Evolutionary conservation across 257 asterid genomes (phyloP).

Genomic region (Salvia splendens): DNA sequence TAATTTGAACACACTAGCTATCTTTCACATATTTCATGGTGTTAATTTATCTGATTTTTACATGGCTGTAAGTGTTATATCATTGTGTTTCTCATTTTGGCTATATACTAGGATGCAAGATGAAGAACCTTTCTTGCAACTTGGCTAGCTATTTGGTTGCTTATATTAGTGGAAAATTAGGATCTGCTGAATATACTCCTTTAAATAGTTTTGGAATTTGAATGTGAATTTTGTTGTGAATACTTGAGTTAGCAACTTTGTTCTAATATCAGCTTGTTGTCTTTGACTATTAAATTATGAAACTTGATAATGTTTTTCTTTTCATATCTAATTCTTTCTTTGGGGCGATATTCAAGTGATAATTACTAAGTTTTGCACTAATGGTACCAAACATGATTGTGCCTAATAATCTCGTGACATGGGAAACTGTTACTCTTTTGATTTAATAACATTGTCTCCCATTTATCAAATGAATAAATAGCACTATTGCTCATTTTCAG

Average conservation of each 20-base stretch:
- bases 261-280: constrained; percentile 5
- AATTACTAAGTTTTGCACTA: neutral
- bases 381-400: constrained; percentile 9
- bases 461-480: constrained; percentile 28
- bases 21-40: constrained; percentile 16
- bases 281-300: neutral
- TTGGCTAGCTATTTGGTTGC: neutral
- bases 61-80: neutral
- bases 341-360: neutral
- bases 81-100: neutral
- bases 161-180: neutral
- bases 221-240: neutral
- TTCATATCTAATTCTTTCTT: neutral
- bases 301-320: constrained; percentile 11
- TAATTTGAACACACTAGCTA: neutral
- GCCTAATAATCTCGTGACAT: neutral
- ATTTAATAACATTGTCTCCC: constrained; percentile 22
- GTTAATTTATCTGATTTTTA: constrained; percentile 20
- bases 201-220: constrained; percentile 15
- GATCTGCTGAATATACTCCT: neutral
- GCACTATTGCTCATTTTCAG: constrained; percentile 45
- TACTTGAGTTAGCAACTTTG: neutral
- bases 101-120: neutral
- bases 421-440: constrained; percentile 6
- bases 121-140: neutral